These are phyloP conservation scores for Coemansia sp. DNA, from an alignment of 192 early-diverging fungal genomes.

Conservation along the genomic window DNA sequence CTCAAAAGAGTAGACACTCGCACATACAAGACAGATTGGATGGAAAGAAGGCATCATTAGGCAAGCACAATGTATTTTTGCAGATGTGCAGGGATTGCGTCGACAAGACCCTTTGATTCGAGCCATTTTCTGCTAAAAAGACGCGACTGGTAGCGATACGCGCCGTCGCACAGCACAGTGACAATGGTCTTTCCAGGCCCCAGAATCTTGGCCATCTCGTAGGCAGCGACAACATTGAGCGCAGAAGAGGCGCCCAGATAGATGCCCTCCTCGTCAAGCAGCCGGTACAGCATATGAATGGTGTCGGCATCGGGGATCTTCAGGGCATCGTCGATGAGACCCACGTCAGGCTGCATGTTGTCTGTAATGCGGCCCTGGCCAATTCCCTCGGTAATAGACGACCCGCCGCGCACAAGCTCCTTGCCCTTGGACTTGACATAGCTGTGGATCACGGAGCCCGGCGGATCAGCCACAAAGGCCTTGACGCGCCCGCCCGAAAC, in stretches of 20 bases:
- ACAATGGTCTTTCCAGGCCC: conserved; percentile 80
- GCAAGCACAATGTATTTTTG: conserved; percentile 81
- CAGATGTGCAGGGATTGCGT: conserved; percentile 80
- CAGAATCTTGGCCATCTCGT: conserved; percentile 82
- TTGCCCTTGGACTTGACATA: conserved; percentile 73
- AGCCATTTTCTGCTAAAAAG: conserved; percentile 86
- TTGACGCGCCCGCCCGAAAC: conserved; percentile 67
- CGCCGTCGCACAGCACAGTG: conserved; percentile 89
- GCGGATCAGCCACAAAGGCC: conserved; percentile 88
- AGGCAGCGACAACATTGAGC: conserved; percentile 90
- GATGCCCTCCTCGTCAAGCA: conserved; percentile 93
- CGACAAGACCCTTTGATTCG: conserved; percentile 76
- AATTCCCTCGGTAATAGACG: conserved; percentile 94
- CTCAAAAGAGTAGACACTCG: neutral
- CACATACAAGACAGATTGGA: neutral
- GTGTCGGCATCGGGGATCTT: conserved; percentile 79
- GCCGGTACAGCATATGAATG: conserved; percentile 83
- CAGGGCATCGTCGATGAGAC: conserved; percentile 81
- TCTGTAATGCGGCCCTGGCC: conserved; percentile 93
- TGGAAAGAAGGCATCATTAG: conserved; percentile 9
- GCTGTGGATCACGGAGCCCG: conserved; percentile 87
- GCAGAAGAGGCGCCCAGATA: conserved; percentile 92
- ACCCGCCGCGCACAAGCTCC: conserved; percentile 70
- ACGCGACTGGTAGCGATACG: conserved; percentile 80
- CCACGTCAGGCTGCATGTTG: conserved; percentile 80